Conservation (phyloP, 2,329 filamentous ascomycete genomes). For the Calonectria naviculata region DNA sequence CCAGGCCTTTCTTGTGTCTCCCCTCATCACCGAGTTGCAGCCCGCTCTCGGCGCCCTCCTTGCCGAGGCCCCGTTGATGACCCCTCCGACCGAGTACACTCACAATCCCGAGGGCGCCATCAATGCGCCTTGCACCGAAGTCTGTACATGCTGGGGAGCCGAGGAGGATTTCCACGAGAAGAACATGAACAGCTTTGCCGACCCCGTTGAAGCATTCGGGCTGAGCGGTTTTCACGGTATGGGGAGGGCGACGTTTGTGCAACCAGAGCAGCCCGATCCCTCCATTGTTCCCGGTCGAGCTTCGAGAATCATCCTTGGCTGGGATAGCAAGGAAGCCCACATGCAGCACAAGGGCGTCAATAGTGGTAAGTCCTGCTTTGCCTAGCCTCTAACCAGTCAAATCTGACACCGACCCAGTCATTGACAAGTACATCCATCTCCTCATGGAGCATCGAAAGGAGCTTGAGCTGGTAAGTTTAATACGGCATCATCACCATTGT, state of each 20-base stretch:
- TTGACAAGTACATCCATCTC: conserved; percentile 49
- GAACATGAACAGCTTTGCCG: conserved; percentile 43
- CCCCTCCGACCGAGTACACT: conserved; percentile 29
- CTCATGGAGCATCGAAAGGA: conserved; percentile 43
- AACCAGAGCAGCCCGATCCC: conserved; percentile 42
- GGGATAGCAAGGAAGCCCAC: conserved; percentile 53
- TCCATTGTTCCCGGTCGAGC: conserved; percentile 43
- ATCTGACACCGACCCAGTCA: conserved; percentile 37
- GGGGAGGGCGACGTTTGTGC: conserved; percentile 47
- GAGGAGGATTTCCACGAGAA: conserved; percentile 45
- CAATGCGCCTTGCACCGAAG: conserved; percentile 51
- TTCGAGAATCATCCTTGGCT: conserved; percentile 49
- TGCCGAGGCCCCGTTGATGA: conserved; percentile 38
- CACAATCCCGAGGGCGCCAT: conserved; percentile 42
- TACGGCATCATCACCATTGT: background rate
- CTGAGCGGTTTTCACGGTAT: conserved; percentile 46
- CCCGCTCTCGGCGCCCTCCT: conserved; percentile 48
- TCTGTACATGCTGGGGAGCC: conserved; percentile 48
- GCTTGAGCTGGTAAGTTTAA: conserved; percentile 45
- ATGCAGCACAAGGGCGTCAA: conserved; percentile 44
- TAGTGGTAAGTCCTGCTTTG: conserved; percentile 38
- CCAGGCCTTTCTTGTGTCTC: conserved; percentile 53
- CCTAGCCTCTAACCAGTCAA: background rate
- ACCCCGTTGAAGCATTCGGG: conserved; percentile 32
- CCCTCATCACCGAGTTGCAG: conserved; percentile 53